Percentiles rank a stretch among this genome's conserved stretches.
phyloP scores from a whole-genome alignment of 176 grass and related monocot genomes.

The Zoysia japonica region DNA sequence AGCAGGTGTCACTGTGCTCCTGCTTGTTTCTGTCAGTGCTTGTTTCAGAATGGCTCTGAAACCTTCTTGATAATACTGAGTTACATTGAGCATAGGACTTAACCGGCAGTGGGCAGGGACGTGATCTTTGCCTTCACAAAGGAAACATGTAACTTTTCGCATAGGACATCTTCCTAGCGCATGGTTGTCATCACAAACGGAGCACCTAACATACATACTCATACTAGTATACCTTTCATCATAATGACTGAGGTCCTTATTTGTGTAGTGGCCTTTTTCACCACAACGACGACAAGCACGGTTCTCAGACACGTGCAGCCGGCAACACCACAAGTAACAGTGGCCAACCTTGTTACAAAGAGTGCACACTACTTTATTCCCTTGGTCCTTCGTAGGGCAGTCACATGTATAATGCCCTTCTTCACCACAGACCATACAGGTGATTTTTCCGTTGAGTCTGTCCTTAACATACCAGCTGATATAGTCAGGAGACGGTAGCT shows the following conservation, averaged over 20 bases:
- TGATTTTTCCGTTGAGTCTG: slow-evolving; percentile 17
- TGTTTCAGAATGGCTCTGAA: neutral
- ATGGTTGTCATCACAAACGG: slow-evolving; percentile 32
- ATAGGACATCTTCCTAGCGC: slow-evolving; percentile 24
- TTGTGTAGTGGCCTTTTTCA: slow-evolving; percentile 30
- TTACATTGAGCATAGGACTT: slow-evolving; percentile 29
- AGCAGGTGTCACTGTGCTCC: neutral
- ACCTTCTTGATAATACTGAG: slow-evolving; percentile 26
- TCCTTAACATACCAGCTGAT: slow-evolving; percentile 14
- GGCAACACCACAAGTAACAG: slow-evolving; percentile 38
- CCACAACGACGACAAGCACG: slow-evolving; percentile 30
- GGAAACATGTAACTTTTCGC: slow-evolving; percentile 38
- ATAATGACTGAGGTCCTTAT: neutral
- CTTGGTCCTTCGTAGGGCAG: slow-evolving; percentile 21
- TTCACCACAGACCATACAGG: slow-evolving; percentile 33
- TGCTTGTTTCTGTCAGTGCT: slow-evolving; percentile 11
- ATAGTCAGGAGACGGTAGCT: neutral
- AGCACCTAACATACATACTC: slow-evolving; percentile 15
- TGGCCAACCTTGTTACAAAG: slow-evolving; percentile 35
- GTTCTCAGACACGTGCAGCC: slow-evolving; percentile 11
- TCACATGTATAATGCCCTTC: slow-evolving; percentile 37
- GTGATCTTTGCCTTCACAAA: slow-evolving; percentile 34
- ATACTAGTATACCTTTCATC: neutral
- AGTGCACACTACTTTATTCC: slow-evolving; percentile 14
- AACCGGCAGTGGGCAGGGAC: slow-evolving; percentile 27